phyloP scores from a whole-genome alignment of 2,329 filamentous ascomycete genomes.

The Penicillium brasilianum region DNA sequence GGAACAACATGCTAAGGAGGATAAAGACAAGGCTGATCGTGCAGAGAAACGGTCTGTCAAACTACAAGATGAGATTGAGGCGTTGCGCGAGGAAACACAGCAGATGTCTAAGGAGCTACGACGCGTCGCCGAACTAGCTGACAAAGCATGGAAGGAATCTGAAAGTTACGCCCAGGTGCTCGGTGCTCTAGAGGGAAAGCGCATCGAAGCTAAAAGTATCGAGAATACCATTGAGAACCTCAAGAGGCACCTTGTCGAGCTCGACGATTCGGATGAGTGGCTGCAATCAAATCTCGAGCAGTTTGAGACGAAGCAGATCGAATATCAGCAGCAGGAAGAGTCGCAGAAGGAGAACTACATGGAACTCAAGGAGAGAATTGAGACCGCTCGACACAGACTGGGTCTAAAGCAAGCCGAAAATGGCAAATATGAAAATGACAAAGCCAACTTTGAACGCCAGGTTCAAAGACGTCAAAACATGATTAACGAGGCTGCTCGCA shows the following conservation, averaged over 20 bases:
- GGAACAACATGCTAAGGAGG: slow-evolving; percentile 76
- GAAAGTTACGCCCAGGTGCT: slow-evolving; percentile 76
- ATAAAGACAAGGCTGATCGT: slow-evolving; percentile 82
- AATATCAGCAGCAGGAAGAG: slow-evolving; percentile 68
- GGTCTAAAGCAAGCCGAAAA: slow-evolving; percentile 51
- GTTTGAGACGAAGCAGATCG: slow-evolving; percentile 75
- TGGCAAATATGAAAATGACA: slow-evolving; percentile 83
- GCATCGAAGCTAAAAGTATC: slow-evolving; percentile 72
- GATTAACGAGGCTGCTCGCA: slow-evolving; percentile 76
- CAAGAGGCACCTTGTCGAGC: slow-evolving; percentile 72
- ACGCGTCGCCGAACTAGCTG: slow-evolving; percentile 56
- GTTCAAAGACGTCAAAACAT: slow-evolving; percentile 71
- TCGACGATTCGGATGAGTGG: slow-evolving; percentile 77
- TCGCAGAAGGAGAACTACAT: slow-evolving; percentile 68
- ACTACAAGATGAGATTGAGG: slow-evolving; percentile 66
- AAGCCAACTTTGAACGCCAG: slow-evolving; percentile 83
- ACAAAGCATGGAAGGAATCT: slow-evolving; percentile 72
- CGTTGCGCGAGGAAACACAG: slow-evolving; percentile 65
- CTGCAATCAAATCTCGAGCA: slow-evolving; percentile 73
- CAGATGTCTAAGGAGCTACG: slow-evolving; percentile 58
- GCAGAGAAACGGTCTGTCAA: slow-evolving; percentile 68
- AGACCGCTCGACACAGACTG: slow-evolving; percentile 50
- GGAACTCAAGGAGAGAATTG: slow-evolving; percentile 62
- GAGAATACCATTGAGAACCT: slow-evolving; percentile 73
- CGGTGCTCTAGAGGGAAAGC: slow-evolving; percentile 75